Evolutionary conservation across 2,329 filamentous ascomycete species (phyloP), one percentile per base, ranked within the genome.

Genomic region (Sclerotiophoma versabilis): DNA sequence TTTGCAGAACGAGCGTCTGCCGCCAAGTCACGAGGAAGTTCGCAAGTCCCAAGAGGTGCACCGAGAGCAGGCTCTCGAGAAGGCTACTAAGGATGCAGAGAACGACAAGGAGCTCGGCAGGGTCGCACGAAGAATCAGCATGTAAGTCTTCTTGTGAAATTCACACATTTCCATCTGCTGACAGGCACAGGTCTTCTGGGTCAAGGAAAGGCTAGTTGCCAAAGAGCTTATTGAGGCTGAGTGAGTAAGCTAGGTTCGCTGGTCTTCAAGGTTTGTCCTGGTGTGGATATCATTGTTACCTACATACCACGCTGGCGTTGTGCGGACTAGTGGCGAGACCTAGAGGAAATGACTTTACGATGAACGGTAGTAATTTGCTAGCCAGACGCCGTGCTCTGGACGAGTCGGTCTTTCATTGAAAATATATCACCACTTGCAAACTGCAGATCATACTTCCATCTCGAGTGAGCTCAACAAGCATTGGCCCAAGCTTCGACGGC

Each of bases 1-100:
- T 79, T 71, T 98, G 59, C 93, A 98, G 79, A 99, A 99, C 75
- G 95, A 99, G 79, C 86, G 92, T 59, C 82, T 99, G 61, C 95
- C 95, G 43, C 95, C 95, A 0, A 95, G 86, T 60, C 90, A 95
- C 58, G 93, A 98, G 42, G 95, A 99, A 77, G 93, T 98, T 17
- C 84, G 87, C 60, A 88, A 88, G 76, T 91, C 89, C 74, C 91
- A 88, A 58, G 90, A 92, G 70, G 89, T 91, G 70, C 92, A 92
- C 68, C 84, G 90, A 72, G 85, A 88, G 63, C 87, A 90, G 71
- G 95, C 95, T 12, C 79, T 99, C 62, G 89, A 96, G 79, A 87
- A 92, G 73, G 95, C 95, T 2, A 87, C 87, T 34, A 84, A 89
- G 57, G 93, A 97, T 64, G 95, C 95, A 17, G 93, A 96, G 63